A percentile compares a stretch with the other conserved stretches of the same genome.
These are phyloP conservation scores for Gilbertella persicaria DNA, from an alignment of 371 early-diverging fungal genomes.

Conservation along the genomic window DNA sequence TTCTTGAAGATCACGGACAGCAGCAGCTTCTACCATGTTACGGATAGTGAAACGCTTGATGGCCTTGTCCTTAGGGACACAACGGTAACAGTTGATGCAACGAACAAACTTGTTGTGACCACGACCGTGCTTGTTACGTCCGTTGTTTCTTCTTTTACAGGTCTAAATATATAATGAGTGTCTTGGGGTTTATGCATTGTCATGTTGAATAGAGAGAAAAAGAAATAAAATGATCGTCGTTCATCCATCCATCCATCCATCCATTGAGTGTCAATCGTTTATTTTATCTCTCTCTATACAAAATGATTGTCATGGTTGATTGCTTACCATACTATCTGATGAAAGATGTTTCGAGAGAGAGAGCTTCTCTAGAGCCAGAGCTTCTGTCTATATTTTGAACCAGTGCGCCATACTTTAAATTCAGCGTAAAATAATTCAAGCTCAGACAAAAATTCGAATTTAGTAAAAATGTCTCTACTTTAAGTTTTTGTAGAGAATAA, in stretches of 20 bases:
- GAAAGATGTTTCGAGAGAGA: no score
- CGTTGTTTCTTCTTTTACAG: constrained; percentile 98
- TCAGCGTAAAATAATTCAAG: no score
- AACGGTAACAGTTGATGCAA: constrained; percentile 98
- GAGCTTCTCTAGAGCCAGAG: no score
- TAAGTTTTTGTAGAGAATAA: no score
- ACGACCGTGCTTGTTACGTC: constrained; percentile 98
- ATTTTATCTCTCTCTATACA: no score
- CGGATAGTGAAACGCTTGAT: constrained; percentile 98
- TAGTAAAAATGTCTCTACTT: no score
- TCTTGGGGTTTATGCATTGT: background rate
- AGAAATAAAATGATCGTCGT: background rate
- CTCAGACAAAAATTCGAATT: no score
- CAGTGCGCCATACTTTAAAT: no score
- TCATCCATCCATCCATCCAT: constrained; percentile 18
- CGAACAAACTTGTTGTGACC: constrained; percentile 96
- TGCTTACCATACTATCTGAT: no score
- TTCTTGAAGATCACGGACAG: constrained; percentile 94
- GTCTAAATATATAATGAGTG: constrained; percentile 53
- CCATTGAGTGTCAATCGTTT: background rate
- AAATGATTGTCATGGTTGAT: no score
- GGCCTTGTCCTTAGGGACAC: constrained; percentile 99
- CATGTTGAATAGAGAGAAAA: background rate
- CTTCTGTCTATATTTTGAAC: no score
- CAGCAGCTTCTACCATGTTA: constrained; percentile 98